Conservation (phyloP, 2,329 filamentous ascomycete species). For the Xenosphaeropsis pyriputrescens region DNA sequence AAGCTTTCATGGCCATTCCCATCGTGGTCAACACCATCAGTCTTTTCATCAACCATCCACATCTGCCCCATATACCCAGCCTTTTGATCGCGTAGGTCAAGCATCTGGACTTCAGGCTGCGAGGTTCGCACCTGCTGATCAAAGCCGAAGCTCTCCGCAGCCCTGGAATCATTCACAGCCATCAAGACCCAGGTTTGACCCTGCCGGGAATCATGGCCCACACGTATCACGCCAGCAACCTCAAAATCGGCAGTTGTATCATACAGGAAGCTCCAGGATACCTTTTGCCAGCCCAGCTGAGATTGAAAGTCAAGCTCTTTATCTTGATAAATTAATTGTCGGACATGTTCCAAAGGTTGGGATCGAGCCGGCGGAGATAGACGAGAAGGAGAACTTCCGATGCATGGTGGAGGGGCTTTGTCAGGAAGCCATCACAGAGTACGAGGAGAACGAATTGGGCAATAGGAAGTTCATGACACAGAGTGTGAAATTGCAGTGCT, state of each 20-base stretch:
- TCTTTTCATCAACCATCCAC: too few relatives aligned
- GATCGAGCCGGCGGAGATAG: constrained; percentile 47
- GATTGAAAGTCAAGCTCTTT: constrained; percentile 28
- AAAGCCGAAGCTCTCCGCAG: too few relatives aligned
- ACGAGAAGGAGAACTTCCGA: constrained; percentile 59
- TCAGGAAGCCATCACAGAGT: constrained; percentile 36
- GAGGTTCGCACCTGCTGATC: too few relatives aligned
- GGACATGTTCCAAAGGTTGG: constrained; percentile 22
- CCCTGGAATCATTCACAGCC: too few relatives aligned
- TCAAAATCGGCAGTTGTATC: constrained; percentile 16
- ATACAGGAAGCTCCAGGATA: constrained; percentile 9
- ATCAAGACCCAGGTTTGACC: too few relatives aligned
- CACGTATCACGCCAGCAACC: constrained; percentile 6
- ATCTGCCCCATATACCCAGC: too few relatives aligned
- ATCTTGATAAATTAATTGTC: constrained; percentile 33
- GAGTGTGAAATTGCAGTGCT: constrained; percentile 58
- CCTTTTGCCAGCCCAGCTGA: constrained; percentile 22
- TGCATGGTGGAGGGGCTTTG: constrained; percentile 48
- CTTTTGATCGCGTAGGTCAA: too few relatives aligned
- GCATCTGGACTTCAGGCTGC: too few relatives aligned
- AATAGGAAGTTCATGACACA: constrained; percentile 32
- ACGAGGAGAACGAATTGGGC: constrained; percentile 28
- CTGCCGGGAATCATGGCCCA: neutral
- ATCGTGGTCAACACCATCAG: too few relatives aligned
- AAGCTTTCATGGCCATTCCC: too few relatives aligned